phyloP scores from a whole-genome alignment of 257 asterid species.

The Misopates orontium region DNA sequence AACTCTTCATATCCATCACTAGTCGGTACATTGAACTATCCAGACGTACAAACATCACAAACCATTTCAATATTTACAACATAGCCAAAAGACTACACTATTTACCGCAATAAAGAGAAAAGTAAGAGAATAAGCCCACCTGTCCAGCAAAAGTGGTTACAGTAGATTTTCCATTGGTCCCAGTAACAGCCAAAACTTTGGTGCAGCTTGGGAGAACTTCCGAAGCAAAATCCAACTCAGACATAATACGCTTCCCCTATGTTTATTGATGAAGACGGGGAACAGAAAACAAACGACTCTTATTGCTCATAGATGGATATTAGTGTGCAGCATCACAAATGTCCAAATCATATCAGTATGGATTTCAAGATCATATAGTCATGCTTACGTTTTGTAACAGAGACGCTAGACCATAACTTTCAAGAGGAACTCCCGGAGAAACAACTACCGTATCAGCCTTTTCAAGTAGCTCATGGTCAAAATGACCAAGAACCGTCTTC shows the following conservation, averaged over 20 bases:
- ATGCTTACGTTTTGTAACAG: constrained; percentile 37
- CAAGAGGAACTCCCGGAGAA: constrained; percentile 41
- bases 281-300: neutral
- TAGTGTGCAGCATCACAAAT: neutral
- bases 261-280: neutral
- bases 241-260: constrained; percentile 40
- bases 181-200: constrained; percentile 42
- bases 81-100: neutral
- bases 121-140: constrained; percentile 18
- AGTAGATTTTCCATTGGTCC: constrained; percentile 51
- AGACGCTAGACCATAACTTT: constrained; percentile 32
- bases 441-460: constrained; percentile 36
- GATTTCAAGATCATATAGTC: neutral
- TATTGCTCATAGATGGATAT: constrained; percentile 7
- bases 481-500: constrained; percentile 32
- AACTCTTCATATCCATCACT: too few relatives aligned
- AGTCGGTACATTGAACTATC: too few relatives aligned
- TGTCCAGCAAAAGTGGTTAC: constrained; percentile 44
- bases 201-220: constrained; percentile 36
- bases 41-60: too few relatives aligned
- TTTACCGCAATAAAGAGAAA: neutral
- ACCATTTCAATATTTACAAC: too few relatives aligned
- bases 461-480: constrained; percentile 29
- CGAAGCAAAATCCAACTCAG: constrained; percentile 48
- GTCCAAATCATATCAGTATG: neutral